Conservation (phyloP, 2,329 filamentous ascomycete species). For the Blumeriella jaapii region DNA sequence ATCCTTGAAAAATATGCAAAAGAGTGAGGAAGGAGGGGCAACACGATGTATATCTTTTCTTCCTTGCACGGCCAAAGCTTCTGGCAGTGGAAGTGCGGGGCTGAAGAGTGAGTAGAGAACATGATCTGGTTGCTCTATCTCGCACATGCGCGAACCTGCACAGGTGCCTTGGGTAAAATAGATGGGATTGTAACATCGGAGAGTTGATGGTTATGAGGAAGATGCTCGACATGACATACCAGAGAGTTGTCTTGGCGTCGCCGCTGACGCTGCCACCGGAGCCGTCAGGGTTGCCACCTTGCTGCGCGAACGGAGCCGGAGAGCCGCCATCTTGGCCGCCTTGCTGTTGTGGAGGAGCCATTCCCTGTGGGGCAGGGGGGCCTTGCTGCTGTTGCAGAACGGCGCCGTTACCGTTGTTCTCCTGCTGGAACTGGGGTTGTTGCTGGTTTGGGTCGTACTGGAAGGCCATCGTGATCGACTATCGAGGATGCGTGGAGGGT, state of each 20-base stretch:
- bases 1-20: too few species aligned
- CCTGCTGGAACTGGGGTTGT: conserved; percentile 42
- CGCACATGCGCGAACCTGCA: too few species aligned
- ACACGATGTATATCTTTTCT: too few species aligned
- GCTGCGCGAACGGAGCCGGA: conserved; percentile 37
- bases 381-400: conserved; percentile 33
- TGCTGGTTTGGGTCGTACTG: conserved; percentile 53
- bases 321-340: conserved; percentile 52
- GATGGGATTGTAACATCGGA: too few species aligned
- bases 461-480: conserved; percentile 46
- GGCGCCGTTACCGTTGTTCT: conserved; percentile 27
- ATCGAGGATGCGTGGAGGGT: neutral
- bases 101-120: too few species aligned
- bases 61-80: too few species aligned
- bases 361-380: conserved; percentile 31
- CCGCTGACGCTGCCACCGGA: conserved; percentile 30
- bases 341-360: conserved; percentile 32
- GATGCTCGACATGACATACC: conserved; percentile 29
- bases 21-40: too few species aligned
- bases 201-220: conserved; percentile 20
- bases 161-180: too few species aligned
- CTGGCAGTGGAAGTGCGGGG: too few species aligned
- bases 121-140: too few species aligned
- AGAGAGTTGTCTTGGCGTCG: conserved; percentile 45
- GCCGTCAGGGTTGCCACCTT: conserved; percentile 25